phyloP scores from a whole-genome alignment of 768 basidiomycete species.

The Cantharellus cinnabarinus region DNA sequence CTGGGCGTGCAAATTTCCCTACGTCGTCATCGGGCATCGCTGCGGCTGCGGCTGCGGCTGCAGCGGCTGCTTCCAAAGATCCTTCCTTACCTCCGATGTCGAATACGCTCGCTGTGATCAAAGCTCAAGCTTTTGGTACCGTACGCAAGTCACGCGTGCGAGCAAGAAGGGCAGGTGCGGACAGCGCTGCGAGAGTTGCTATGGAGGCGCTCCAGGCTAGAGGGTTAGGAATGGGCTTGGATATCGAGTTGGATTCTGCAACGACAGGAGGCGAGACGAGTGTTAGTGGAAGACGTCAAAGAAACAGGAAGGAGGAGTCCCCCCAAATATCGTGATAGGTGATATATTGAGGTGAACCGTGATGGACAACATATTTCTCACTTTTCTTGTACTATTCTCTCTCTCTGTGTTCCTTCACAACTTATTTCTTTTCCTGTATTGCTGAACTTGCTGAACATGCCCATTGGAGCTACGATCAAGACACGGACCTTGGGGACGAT shows the following conservation, averaged over 20 bases:
- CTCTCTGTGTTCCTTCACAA: too few species aligned
- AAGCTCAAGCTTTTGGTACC: constrained; percentile 76
- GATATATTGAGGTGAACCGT: too few species aligned
- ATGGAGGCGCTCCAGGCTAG: constrained; percentile 66
- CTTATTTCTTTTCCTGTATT: too few species aligned
- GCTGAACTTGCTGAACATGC: too few species aligned
- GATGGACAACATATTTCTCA: too few species aligned
- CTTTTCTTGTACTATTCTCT: too few species aligned
- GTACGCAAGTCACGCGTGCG: constrained; percentile 58
- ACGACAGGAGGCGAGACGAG: too few species aligned
- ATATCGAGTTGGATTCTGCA: background rate
- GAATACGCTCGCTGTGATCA: constrained; percentile 74
- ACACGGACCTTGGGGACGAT: too few species aligned
- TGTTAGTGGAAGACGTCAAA: too few species aligned
- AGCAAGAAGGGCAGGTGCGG: constrained; percentile 42
- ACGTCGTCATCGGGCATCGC: background rate
- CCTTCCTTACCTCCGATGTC: constrained; percentile 27
- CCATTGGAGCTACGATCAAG: too few species aligned
- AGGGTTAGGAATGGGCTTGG: constrained; percentile 39
- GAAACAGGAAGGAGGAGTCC: too few species aligned
- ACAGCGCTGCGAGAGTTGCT: constrained; percentile 50
- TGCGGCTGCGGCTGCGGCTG: background rate
- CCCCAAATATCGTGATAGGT: too few species aligned
- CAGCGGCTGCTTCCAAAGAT: background rate
- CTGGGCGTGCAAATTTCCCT: background rate